Conservation (phyloP, 768 basidiomycete species). For the Tremella yokohamensis region DNA sequence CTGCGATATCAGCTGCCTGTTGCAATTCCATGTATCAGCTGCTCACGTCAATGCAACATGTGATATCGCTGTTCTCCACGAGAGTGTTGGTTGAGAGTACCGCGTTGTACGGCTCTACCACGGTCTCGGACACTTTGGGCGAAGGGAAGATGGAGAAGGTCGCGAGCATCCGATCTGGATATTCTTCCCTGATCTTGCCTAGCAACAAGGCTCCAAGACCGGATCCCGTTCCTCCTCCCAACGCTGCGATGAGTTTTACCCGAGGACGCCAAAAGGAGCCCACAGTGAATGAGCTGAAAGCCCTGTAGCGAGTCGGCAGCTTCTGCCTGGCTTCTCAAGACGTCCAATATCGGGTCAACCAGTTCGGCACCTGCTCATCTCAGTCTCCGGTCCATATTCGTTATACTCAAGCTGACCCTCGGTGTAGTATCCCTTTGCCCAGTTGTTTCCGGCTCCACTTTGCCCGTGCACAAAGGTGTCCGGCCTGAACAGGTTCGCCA, state of each 20-base stretch:
- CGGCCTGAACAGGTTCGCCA: conserved; percentile 77
- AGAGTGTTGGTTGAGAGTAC: conserved; percentile 47
- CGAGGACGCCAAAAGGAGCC: conserved; percentile 3
- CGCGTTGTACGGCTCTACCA: conserved; percentile 51
- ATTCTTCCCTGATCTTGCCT: conserved; percentile 49
- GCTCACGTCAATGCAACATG: conserved; percentile 47
- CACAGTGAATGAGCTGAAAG: conserved; percentile 49
- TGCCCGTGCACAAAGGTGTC: conserved; percentile 73
- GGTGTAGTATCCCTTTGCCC: conserved; percentile 85
- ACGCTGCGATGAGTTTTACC: conserved; percentile 20
- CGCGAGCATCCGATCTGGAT: conserved; percentile 50
- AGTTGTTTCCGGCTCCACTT: conserved; percentile 80
- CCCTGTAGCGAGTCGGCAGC: conserved; percentile 82
- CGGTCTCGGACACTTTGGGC: conserved; percentile 51
- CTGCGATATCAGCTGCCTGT: conserved; percentile 22
- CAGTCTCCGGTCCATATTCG: neutral
- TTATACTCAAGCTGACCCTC: conserved; percentile 56
- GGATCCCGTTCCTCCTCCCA: conserved; percentile 50
- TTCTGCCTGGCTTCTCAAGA: conserved; percentile 76
- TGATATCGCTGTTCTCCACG: conserved; percentile 48
- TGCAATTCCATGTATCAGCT: neutral
- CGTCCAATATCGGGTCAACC: conserved; percentile 59
- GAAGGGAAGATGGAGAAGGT: conserved; percentile 50
- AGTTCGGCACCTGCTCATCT: conserved; percentile 74
- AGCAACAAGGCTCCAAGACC: conserved; percentile 47